Base-by-base conservation (phyloP, 2,329 filamentous ascomycete genomes). In the Paraconiothyrium brasiliense region DNA sequence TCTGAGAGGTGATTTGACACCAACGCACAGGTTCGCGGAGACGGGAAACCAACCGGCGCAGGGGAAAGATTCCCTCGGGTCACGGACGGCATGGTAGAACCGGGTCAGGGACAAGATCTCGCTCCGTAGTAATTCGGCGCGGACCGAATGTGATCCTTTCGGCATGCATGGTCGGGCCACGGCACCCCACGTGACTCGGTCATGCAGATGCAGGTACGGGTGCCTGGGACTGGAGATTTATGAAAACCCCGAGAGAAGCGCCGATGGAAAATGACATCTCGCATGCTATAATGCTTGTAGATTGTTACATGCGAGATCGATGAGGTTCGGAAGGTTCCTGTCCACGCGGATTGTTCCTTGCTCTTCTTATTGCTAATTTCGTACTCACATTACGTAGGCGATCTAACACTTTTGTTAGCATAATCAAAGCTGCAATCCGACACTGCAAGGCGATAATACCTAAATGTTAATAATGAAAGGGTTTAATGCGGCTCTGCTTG, bases 401-500 rank as follows among this genome's bases (percentile, higher is more conserved):
- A 24, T 13, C 20, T 13, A 22, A 8, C 2, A 46, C 43, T 10
- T 10, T 11, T 46, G 20, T 13, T 7, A 24, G 43, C 20, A 22
- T 24, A 8, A 11, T 4, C 20, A 24, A 24, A 5, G 9, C 11
- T 46, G 20, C 4, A 10, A 13, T 20, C 9, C 16, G 35, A 37
- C 16, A 6, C 9, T 24, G 7, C 3, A 11, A 22, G n/a, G 20
- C 10, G 20, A 24, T 27, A 20, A 41, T 20, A 34, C n/a, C 4
- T 14, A 8, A 16, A 1, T 3, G n/a, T 30, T 39, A 27, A 32
- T 34, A 20, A 46, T 41, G 39, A 43, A 30, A 10, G 22, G 47
- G n/a, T 13, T 3, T 34, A 20, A 30, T 48, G 57, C 49, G 57
- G 57, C 57, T 59, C 58, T 51, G 37, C 37, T 54, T 60, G 58